A percentile compares a stretch with the other conserved stretches of the same genome.
These are phyloP conservation scores for Triadica sebifera DNA, from an alignment of 345 rosid species.

Conservation along the genomic window DNA sequence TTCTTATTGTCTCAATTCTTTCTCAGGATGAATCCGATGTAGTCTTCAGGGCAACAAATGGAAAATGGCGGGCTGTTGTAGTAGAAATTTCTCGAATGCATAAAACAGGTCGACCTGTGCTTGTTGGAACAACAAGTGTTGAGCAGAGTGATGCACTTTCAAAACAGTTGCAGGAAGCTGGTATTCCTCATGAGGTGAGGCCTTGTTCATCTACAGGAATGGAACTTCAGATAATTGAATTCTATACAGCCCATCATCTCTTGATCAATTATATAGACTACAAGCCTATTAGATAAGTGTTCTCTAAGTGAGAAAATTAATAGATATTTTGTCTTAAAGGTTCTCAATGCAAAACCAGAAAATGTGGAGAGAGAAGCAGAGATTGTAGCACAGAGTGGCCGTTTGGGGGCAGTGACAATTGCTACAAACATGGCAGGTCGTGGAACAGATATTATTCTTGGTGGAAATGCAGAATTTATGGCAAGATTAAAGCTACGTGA, in stretches of 20 bases:
- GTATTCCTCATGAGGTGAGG: constrained; percentile 87
- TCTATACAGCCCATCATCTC: not conserved
- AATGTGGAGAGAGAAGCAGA: constrained; percentile 99
- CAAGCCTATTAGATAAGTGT: not conserved
- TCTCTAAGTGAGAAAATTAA: constrained; percentile 14
- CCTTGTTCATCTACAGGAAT: constrained; percentile 10
- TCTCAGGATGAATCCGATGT: constrained; percentile 96
- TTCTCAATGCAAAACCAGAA: constrained; percentile 98
- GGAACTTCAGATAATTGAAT: not conserved
- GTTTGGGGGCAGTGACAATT: constrained; percentile 93
- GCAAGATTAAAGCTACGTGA: constrained; percentile 97
- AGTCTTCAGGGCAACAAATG: constrained; percentile 81
- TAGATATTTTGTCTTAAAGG: constrained; percentile 45
- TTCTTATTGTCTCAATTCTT: constrained; percentile 22
- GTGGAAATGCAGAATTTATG: constrained; percentile 97
- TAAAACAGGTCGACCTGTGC: constrained; percentile 88
- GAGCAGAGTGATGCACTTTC: constrained; percentile 96
- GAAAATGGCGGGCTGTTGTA: constrained; percentile 96
- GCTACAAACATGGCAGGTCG: constrained; percentile 99
- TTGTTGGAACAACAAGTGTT: constrained; percentile 98
- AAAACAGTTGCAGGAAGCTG: constrained; percentile 72
- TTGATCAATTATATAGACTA: not conserved
- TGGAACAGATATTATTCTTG: constrained; percentile 97
- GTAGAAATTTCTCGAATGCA: constrained; percentile 95
- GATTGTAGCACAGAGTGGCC: constrained; percentile 98